Percentiles rank a stretch among this genome's conserved stretches.
Conservation (phyloP, 345 rosid species). For the Leavenworthia alabamica region DNA sequence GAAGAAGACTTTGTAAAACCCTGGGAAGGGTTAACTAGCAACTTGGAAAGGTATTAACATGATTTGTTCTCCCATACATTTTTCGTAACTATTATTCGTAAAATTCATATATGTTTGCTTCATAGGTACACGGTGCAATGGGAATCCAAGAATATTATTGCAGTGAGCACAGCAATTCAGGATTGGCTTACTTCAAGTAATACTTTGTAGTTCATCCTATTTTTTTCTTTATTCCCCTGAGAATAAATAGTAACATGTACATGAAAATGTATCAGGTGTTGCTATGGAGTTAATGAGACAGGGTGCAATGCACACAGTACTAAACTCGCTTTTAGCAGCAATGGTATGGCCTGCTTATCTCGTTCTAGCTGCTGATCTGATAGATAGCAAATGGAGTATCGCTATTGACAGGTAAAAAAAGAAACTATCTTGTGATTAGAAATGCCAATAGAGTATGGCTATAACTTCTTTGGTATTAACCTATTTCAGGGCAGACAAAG, state of each 20-base stretch:
- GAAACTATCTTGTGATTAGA: neutral
- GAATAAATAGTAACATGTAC: slow-evolving; percentile 14
- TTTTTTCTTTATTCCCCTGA: neutral
- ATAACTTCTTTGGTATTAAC: neutral
- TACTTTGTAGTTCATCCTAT: slow-evolving; percentile 22
- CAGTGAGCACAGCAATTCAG: slow-evolving; percentile 95
- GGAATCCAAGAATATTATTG: slow-evolving; percentile 84
- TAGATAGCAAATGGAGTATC: slow-evolving; percentile 85
- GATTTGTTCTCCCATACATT: neutral
- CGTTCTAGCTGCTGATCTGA: slow-evolving; percentile 69
- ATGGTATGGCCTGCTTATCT: slow-evolving; percentile 84
- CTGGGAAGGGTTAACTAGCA: slow-evolving; percentile 81
- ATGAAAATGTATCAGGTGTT: slow-evolving; percentile 46
- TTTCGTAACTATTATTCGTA: neutral
- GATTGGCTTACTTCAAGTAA: slow-evolving; percentile 99
- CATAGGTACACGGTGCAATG: slow-evolving; percentile 78
- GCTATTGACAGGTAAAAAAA: slow-evolving; percentile 66
- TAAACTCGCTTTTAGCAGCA: slow-evolving; percentile 64
- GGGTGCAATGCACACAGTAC: slow-evolving; percentile 86
- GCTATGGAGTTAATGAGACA: slow-evolving; percentile 79
- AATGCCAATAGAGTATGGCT: neutral
- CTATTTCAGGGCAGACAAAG: slow-evolving; percentile 75
- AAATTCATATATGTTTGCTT: neutral
- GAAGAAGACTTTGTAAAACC: slow-evolving; percentile 75
- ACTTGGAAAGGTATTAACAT: slow-evolving; percentile 68